Conservation (phyloP, 805 yeast genomes). For the Candida fluviatilis region DNA sequence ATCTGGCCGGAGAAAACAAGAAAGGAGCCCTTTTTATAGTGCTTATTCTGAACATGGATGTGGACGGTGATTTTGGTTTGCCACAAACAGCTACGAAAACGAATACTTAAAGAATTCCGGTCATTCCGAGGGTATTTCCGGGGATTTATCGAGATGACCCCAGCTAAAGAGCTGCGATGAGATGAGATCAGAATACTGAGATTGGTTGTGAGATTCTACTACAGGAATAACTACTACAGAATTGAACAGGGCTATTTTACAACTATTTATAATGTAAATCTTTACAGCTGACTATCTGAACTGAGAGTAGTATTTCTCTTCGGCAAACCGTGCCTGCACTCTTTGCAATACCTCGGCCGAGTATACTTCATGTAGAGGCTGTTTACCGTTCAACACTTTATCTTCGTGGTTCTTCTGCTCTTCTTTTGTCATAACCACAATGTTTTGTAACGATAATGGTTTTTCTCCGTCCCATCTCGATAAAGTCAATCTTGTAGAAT, state of each 20-base stretch:
- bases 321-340: conserved; percentile 62
- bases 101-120: not conserved
- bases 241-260: too few species aligned
- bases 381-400: conserved; percentile 67
- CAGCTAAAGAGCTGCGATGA: too few species aligned
- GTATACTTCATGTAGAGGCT: conserved; percentile 60
- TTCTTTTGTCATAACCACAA: conserved; percentile 83
- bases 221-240: too few species aligned
- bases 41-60: conserved; percentile 5
- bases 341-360: conserved; percentile 50
- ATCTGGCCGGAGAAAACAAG: conserved; percentile 1
- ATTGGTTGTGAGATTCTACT: too few species aligned
- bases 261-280: too few species aligned
- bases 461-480: conserved; percentile 78
- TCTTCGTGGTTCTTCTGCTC: conserved; percentile 81
- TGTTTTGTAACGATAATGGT: conserved; percentile 68
- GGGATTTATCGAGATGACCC: too few species aligned
- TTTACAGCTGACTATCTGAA: conserved; percentile 24
- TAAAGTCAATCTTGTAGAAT: conserved; percentile 71
- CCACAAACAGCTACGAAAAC: too few species aligned
- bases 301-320: conserved; percentile 69
- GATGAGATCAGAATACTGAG: too few species aligned
- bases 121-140: too few species aligned
- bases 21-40: conserved; percentile 3
- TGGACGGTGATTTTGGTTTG: not conserved